These are phyloP conservation scores for Kwoniella dejecticola DNA, from an alignment of 768 basidiomycete species.

Conservation along the genomic window DNA sequence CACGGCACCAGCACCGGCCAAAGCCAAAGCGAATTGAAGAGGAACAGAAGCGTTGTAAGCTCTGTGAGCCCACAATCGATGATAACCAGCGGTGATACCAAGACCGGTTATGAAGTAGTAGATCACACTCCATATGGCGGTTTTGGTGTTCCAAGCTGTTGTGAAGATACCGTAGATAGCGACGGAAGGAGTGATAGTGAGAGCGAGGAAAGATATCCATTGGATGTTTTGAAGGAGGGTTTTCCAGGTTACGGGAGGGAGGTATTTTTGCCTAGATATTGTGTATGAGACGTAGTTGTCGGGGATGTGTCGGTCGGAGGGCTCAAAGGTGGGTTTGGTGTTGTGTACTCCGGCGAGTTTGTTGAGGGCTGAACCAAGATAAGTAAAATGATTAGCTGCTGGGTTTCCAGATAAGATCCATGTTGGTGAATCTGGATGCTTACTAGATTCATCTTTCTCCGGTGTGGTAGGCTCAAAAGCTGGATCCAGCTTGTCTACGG, in stretches of 20 bases:
- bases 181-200: slow-evolving; percentile 72
- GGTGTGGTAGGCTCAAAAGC: slow-evolving; percentile 51
- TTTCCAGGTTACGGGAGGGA: slow-evolving; percentile 68
- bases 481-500: slow-evolving; percentile 40
- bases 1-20: slow-evolving; percentile 86
- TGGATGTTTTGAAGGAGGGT: slow-evolving; percentile 65
- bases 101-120: slow-evolving; percentile 88
- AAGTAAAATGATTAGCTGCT: slow-evolving; percentile 1
- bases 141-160: slow-evolving; percentile 68
- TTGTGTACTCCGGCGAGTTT: slow-evolving; percentile 36
- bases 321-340: slow-evolving; percentile 47
- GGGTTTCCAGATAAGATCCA: no score
- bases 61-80: slow-evolving; percentile 95
- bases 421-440: no score
- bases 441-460: slow-evolving; percentile 6
- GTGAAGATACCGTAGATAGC: slow-evolving; percentile 72
- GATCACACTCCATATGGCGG: slow-evolving; percentile 65
- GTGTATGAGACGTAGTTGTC: slow-evolving; percentile 82
- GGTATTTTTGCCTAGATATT: slow-evolving; percentile 67
- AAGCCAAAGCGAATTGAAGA: slow-evolving; percentile 79
- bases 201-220: slow-evolving; percentile 73
- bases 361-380: slow-evolving; percentile 24
- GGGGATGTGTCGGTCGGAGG: slow-evolving; percentile 61
- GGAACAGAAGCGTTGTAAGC: slow-evolving; percentile 87
- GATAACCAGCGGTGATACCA: slow-evolving; percentile 77